A percentile compares a stretch with the other conserved stretches of the same genome.
phyloP scores from a whole-genome alignment of 352 stramenopile genomes.

The Phytophthora pistaciae region DNA sequence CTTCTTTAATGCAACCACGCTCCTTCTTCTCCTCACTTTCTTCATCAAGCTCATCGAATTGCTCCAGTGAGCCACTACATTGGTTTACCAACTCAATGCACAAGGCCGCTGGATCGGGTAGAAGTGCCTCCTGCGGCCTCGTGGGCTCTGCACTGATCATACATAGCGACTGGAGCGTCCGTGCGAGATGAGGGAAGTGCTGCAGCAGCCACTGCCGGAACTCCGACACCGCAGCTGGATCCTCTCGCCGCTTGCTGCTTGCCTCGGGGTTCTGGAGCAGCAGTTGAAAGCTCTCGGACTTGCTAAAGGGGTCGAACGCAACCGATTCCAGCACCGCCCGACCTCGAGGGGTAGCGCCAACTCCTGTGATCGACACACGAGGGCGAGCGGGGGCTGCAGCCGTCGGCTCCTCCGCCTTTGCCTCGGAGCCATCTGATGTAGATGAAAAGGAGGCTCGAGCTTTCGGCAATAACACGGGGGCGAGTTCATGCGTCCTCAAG shows the following conservation, averaged over 20 bases:
- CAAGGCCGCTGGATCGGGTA: not conserved
- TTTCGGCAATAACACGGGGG: slow-evolving; percentile 17
- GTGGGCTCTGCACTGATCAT: slow-evolving; percentile 9
- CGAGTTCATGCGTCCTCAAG: slow-evolving; percentile 30
- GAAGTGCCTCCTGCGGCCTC: not conserved
- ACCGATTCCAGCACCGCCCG: slow-evolving; percentile 35
- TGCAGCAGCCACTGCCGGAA: slow-evolving; percentile 46
- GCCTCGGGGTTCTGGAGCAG: slow-evolving; percentile 34
- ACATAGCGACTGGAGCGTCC: slow-evolving; percentile 14
- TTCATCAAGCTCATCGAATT: slow-evolving; percentile 4
- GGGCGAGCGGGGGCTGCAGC: not conserved
- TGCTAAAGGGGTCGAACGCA: slow-evolving; percentile 56
- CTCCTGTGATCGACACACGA: not conserved
- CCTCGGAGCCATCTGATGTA: not conserved
- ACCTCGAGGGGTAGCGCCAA: not conserved
- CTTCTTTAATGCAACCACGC: not conserved
- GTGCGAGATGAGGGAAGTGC: slow-evolving; percentile 46
- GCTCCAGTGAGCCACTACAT: not conserved
- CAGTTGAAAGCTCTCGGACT: slow-evolving; percentile 38
- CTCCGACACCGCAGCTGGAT: slow-evolving; percentile 19
- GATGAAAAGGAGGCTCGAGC: slow-evolving; percentile 10
- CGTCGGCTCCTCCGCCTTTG: not conserved
- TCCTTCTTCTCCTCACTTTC: slow-evolving; percentile 1
- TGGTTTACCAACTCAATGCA: slow-evolving; percentile 4
- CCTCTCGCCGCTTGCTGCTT: slow-evolving; percentile 22